phyloP scores from a whole-genome alignment of 345 rosid genomes.

The Brassica rapa region DNA sequence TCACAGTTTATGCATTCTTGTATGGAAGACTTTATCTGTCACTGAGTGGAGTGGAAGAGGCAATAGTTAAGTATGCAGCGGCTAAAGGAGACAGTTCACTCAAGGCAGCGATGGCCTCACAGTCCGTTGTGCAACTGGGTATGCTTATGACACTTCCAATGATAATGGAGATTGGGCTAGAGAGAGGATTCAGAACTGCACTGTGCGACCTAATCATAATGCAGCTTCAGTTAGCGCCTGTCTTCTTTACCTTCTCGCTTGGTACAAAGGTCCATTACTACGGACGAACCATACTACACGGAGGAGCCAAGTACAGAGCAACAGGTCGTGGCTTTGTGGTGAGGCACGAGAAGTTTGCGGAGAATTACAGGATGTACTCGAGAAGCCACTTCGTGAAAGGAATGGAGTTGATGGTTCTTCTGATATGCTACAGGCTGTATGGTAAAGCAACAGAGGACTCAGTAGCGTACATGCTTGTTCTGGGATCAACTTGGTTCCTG shows the following conservation, averaged over 20 bases:
- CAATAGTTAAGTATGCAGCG: constrained; percentile 67
- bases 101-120: constrained; percentile 91
- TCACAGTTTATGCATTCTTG: constrained; percentile 72
- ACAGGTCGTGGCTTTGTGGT: constrained; percentile 99
- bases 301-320: constrained; percentile 98
- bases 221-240: constrained; percentile 94
- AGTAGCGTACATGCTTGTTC: constrained; percentile 49
- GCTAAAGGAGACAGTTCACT: constrained; percentile 71
- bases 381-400: constrained; percentile 96
- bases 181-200: constrained; percentile 93
- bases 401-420: constrained; percentile 74
- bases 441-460: constrained; percentile 51
- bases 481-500: constrained; percentile 87
- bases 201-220: constrained; percentile 78
- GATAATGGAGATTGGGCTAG: constrained; percentile 98
- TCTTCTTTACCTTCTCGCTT: constrained; percentile 94
- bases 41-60: constrained; percentile 84
- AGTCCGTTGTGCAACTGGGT: constrained; percentile 88
- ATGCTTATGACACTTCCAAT: constrained; percentile 81
- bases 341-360: constrained; percentile 94
- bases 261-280: constrained; percentile 91
- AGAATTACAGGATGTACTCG: constrained; percentile 95
- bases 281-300: constrained; percentile 93
- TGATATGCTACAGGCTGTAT: constrained; percentile 67
- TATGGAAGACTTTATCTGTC: constrained; percentile 87